Conservation (phyloP, 805 yeast genomes). For the Metschnikowia peoriensis region DNA sequence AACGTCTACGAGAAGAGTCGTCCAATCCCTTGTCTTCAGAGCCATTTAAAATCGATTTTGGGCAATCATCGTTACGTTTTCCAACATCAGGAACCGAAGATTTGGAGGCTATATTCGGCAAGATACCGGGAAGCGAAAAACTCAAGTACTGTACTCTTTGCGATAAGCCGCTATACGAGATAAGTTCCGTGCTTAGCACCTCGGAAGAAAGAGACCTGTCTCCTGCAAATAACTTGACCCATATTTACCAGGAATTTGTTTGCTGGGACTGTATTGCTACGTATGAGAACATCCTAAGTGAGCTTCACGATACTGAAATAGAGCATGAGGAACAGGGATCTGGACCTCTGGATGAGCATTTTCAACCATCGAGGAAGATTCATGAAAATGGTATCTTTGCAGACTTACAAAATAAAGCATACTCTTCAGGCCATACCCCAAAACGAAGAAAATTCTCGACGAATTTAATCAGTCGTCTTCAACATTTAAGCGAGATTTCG, state of each 20-base stretch:
- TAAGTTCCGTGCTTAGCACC: slow-evolving; percentile 41
- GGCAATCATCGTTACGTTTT: not conserved
- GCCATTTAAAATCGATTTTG: not conserved
- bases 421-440: not conserved
- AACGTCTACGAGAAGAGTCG: slow-evolving; percentile 13
- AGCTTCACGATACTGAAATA: slow-evolving; percentile 24
- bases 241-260: slow-evolving; percentile 52
- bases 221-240: slow-evolving; percentile 10
- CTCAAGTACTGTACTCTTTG: slow-evolving; percentile 63
- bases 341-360: not conserved
- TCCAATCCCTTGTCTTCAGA: slow-evolving; percentile 1
- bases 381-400: not conserved
- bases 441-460: slow-evolving; percentile 22
- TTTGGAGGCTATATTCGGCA: slow-evolving; percentile 38
- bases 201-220: slow-evolving; percentile 9
- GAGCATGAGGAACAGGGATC: not conserved
- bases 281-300: slow-evolving; percentile 53
- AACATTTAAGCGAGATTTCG: slow-evolving; percentile 16
- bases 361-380: not conserved
- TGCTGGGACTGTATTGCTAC: slow-evolving; percentile 59
- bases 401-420: not conserved
- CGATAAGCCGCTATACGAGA: slow-evolving; percentile 65
- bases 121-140: slow-evolving; percentile 36
- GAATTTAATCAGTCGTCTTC: slow-evolving; percentile 23
- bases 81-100: slow-evolving; percentile 18